Conservation (phyloP, 345 rosid genomes). For the Stellera chamaejasme region DNA sequence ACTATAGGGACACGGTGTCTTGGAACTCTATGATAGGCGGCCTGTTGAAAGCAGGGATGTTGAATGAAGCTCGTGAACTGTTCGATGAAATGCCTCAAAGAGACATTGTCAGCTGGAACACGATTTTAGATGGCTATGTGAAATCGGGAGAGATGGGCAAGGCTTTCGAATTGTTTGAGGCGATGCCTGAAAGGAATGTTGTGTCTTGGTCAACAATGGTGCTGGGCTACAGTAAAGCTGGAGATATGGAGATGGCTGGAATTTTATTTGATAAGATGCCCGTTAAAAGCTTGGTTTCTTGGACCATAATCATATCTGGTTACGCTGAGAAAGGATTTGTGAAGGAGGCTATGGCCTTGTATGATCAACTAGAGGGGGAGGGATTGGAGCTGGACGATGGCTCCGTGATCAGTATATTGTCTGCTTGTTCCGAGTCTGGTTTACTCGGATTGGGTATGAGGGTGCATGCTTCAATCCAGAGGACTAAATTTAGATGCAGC, state of each 20-base stretch:
- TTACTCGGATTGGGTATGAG: slow-evolving; percentile 60
- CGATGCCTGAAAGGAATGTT: slow-evolving; percentile 67
- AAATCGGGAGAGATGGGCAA: slow-evolving; percentile 56
- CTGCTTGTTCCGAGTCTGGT: slow-evolving; percentile 84
- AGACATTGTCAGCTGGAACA: slow-evolving; percentile 80
- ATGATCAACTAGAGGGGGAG: slow-evolving; percentile 46
- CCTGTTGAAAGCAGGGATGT: slow-evolving; percentile 40
- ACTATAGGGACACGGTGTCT: slow-evolving; percentile 52
- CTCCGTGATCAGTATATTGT: slow-evolving; percentile 55
- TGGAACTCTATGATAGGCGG: slow-evolving; percentile 86
- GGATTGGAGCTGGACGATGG: slow-evolving; percentile 57
- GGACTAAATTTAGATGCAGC: slow-evolving; percentile 28
- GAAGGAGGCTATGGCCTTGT: slow-evolving; percentile 48
- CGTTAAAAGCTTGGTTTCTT: slow-evolving; percentile 56
- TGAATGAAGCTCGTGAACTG: slow-evolving; percentile 45
- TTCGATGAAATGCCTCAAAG: slow-evolving; percentile 74
- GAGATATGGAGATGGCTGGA: slow-evolving; percentile 84
- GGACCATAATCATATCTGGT: slow-evolving; percentile 83
- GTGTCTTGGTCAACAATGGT: slow-evolving; percentile 92
- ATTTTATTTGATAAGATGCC: slow-evolving; percentile 82
- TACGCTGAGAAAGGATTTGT: slow-evolving; percentile 64
- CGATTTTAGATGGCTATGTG: slow-evolving; percentile 68
- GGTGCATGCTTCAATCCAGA: slow-evolving; percentile 45
- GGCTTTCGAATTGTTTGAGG: slow-evolving; percentile 61
- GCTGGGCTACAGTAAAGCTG: slow-evolving; percentile 59